Evolutionary conservation across 768 basidiomycete species (phyloP), one percentile per base, ranked within the genome.

Genomic region (Boletus tylopilopsis): DNA sequence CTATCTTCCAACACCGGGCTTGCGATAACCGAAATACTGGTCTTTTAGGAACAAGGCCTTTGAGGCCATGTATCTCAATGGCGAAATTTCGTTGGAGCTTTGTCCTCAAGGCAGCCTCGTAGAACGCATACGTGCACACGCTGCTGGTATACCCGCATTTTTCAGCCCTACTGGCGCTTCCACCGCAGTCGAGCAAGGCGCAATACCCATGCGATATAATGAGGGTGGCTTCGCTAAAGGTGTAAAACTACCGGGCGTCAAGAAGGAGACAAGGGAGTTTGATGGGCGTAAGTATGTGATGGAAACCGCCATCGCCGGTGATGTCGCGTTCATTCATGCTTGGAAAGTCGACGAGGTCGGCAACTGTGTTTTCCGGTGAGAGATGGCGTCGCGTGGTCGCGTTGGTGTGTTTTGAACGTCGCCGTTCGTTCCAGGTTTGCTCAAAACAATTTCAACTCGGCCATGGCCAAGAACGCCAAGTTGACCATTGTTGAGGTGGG

Each of bases 331-430:
- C 65, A 73, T 96, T 39, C 76, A 83, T 38, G 94, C 90, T 4
- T 94, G 91, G 91, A 94, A 93, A 67, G 94, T 82, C 13, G 93
- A 96, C 56, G 90, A 91, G 64, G 78, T 83, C 36, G 93, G 93
- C 2, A 96, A 96, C 67, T 87, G 85, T 58, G 82, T 94, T 35
- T 96, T 96, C 76, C 78, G 91, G 87, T 90, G 59, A 48, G 56
- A 37, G 21, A 39, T 10, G 22, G 21, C n/a, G 18, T 36, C 37
- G 18, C 61, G 23, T 29, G 19, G 18, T 5, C 16, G 15, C 5
- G 4, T 36, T 16, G 30, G 38, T 33, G 2, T 27, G 19, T 32
- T 34, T 40, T 52, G 19, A 47, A 22, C 21, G 38, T 44, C 27
- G 2, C 5, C 5, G 27, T 39, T 16, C 6, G 23, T 24, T 36